Evolutionary conservation across 768 basidiomycete genomes (phyloP).

Genomic region (Cyclocybe cylindracea): DNA sequence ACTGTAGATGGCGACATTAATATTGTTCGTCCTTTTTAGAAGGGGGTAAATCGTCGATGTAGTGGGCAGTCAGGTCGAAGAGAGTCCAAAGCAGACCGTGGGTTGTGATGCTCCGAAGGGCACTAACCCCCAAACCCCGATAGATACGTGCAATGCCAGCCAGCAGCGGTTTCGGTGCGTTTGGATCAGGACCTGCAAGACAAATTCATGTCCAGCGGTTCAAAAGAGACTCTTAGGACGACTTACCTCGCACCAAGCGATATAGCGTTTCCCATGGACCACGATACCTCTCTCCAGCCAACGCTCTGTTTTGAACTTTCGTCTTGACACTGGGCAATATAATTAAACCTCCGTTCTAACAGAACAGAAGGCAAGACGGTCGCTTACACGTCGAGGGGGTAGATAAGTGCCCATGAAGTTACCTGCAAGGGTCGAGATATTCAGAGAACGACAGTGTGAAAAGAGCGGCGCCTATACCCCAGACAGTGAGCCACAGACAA

Average conservation of each 20-base stretch:
- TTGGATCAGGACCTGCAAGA: slow-evolving; percentile 71
- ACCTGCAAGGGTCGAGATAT: slow-evolving; percentile 36
- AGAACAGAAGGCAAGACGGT: background rate
- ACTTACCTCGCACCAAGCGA: slow-evolving; percentile 77
- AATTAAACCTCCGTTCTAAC: slow-evolving; percentile 1
- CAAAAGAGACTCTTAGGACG: background rate
- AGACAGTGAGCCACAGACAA: slow-evolving; percentile 87
- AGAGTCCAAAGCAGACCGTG: slow-evolving; percentile 95
- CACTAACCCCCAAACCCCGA: slow-evolving; percentile 92
- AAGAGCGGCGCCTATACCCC: slow-evolving; percentile 54
- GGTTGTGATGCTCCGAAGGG: slow-evolving; percentile 87
- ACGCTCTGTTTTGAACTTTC: slow-evolving; percentile 90
- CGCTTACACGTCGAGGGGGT: slow-evolving; percentile 89
- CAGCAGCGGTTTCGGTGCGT: slow-evolving; percentile 72
- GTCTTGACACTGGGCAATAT: slow-evolving; percentile 74
- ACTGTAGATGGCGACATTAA: slow-evolving; percentile 18
- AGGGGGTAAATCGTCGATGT: slow-evolving; percentile 61
- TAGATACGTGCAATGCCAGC: slow-evolving; percentile 85
- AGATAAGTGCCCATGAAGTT: slow-evolving; percentile 87
- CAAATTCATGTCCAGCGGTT: slow-evolving; percentile 1
- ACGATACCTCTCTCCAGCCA: slow-evolving; percentile 77
- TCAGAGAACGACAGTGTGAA: slow-evolving; percentile 33
- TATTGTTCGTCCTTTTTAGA: slow-evolving; percentile 22
- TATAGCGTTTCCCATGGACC: slow-evolving; percentile 72
- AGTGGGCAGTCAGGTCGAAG: slow-evolving; percentile 77